Base-by-base conservation (phyloP, 306 rosid species). In the Quillaja saponaria region DNA sequence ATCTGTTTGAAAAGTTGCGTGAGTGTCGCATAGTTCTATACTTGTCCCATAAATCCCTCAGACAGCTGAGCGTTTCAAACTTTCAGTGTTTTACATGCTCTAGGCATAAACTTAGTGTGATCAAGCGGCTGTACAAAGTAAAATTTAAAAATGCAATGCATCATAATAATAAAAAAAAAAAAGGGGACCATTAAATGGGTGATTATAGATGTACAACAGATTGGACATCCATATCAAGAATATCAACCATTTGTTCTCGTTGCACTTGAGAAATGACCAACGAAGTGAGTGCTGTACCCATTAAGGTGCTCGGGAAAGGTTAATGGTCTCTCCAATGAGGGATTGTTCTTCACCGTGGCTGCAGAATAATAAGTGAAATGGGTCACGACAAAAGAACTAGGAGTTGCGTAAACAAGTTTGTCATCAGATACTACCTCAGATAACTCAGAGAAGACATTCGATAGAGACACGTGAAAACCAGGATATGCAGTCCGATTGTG, bases 401-500 rank as follows among this genome's bases (percentile, higher is more conserved):
- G 48, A 54, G 25, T 53, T 19, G 37, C 13, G 52, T 40, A 58
- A 34, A 1, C 16, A 50, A 50, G 40, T 41, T 20, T 14, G 17
- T 39, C 16, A 35, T 21, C 48, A 17, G 61, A 58, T 42, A 42
- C 68, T 82, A 88, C 98, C 98, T 72, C 5, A 88, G 90, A 76
- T 92, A 67, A 76, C 96, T 92, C 78, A 92, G 73, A 58, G 98
- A 90, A 10, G 98, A 92, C 96, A 88, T 92, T 70, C 96, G 84
- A 48, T 92, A 92, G 71, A 92, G 98, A 69, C 95, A 92, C 44
- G 95, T 88, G 76, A 92, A 92, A 58, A 88, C 95, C 77, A 92
- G 78, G 48, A 88, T 45, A 66, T 92, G 98, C 85, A 88, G 74
- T 46, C 95, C 98, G 18, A 91, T 92, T 34, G 96, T 88, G 76